Evolutionary conservation across 352 stramenopile genomes (phyloP).

Genomic region (Phytophthora kernoviae): DNA sequence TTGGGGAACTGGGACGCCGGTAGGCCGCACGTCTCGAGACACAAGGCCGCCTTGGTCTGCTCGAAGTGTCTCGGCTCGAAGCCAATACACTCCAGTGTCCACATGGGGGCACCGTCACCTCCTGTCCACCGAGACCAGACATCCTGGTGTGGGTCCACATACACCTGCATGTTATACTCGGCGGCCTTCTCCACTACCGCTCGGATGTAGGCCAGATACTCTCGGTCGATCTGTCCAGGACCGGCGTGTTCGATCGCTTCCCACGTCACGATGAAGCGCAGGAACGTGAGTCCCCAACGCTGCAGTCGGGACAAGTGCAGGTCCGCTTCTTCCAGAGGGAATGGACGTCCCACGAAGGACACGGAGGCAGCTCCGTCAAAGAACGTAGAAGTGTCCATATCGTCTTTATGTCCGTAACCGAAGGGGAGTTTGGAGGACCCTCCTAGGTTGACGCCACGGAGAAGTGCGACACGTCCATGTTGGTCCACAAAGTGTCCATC

Average conservation of each 20-base stretch:
- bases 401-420: slow-evolving; percentile 34
- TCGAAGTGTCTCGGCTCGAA: slow-evolving; percentile 79
- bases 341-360: slow-evolving; percentile 75
- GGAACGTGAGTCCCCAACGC: slow-evolving; percentile 80
- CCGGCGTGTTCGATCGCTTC: slow-evolving; percentile 89
- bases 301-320: slow-evolving; percentile 70
- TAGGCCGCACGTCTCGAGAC: slow-evolving; percentile 59
- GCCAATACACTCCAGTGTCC: slow-evolving; percentile 83
- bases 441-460: slow-evolving; percentile 70
- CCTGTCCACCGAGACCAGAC: slow-evolving; percentile 90
- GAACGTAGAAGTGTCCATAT: slow-evolving; percentile 38
- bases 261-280: slow-evolving; percentile 90
- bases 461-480: slow-evolving; percentile 43
- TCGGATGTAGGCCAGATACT: slow-evolving; percentile 83
- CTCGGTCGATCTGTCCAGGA: slow-evolving; percentile 77
- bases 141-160: slow-evolving; percentile 92
- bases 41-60: slow-evolving; percentile 70
- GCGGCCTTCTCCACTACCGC: slow-evolving; percentile 60
- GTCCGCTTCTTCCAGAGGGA: slow-evolving; percentile 80
- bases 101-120: slow-evolving; percentile 86
- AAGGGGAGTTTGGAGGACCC: slow-evolving; percentile 70
- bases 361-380: slow-evolving; percentile 54
- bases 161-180: slow-evolving; percentile 72
- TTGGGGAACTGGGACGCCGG: slow-evolving; percentile 63
- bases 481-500: slow-evolving; percentile 60